Base-by-base conservation (phyloP, 495 filamentous ascomycete species). In the Penicillium canescens region DNA sequence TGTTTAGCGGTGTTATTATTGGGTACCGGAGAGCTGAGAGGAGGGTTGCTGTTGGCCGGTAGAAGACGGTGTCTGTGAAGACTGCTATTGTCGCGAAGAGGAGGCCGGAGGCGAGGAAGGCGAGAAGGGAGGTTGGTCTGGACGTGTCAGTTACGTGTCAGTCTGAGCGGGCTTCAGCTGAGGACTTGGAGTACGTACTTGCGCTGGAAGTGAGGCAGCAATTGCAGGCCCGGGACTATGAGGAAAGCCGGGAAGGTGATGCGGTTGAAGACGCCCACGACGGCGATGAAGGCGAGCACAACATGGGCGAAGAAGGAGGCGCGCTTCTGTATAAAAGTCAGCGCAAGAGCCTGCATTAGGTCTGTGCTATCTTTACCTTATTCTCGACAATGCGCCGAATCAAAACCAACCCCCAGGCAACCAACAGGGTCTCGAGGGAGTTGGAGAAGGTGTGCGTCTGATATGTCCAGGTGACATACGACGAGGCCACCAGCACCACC, bases 381-480 rank as follows among this genome's bases (percentile, higher is more conserved):
- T 84, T 84, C 34, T 83, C 86, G 33, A 85, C 71, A 56, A 98
- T 92, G 62, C 93, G 85, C 65, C 86, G 85, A 62, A 97, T 89
- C 62, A 98, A 76, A 45, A 97, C 91, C 70, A 98, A 65, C 55
- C 88, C 88, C 94, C 95, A 98, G 43, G 86, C 78, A 14, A 98
- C 92, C 28, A 89, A 79, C 60, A 98, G 77, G 1, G 94, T 97
- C 74, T 98, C 94, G 61, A 97, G 82, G 46, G 91, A 91, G 71
- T 98, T 98, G 66, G 94, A 98, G 73, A 98, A 98, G 33, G 95
- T 98, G 76, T 98, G 94, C 38, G 90, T 96, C 75, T 98, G 94
- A 75, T 89, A 96, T 38, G 95, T 96, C 95, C 94, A 98, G 42
- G 94, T 98, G 59, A 97, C 93, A 72, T 98, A 98, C 20, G 89